A percentile compares a stretch with the other conserved stretches of the same genome.
phyloP scores from a whole-genome alignment of 805 yeast genomes.

The Lachancea lanzarotensis region DNA sequence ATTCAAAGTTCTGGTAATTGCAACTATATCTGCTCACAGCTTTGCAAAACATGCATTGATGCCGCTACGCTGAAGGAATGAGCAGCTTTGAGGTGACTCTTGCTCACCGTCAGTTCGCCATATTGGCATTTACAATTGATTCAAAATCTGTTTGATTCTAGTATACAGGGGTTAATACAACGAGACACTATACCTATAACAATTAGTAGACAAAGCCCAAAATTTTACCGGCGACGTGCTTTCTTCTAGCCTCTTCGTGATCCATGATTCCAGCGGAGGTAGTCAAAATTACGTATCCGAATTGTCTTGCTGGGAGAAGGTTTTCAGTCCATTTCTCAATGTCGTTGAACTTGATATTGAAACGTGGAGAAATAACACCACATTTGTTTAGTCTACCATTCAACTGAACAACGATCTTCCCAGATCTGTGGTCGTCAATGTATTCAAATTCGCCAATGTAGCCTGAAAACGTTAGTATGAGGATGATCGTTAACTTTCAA shows the following conservation, averaged over 20 bases:
- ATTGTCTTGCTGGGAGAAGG: conserved; percentile 98
- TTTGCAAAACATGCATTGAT: too few relatives aligned
- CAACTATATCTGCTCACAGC: too few relatives aligned
- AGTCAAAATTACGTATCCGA: conserved; percentile 95
- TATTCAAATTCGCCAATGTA: conserved; percentile 98
- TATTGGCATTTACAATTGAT: too few relatives aligned
- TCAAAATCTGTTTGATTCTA: not conserved
- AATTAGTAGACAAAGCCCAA: conserved; percentile 91
- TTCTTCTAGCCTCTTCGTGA: conserved; percentile 99
- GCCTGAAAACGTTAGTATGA: conserved; percentile 29
- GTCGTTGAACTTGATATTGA: conserved; percentile 91
- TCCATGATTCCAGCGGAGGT: conserved; percentile 99
- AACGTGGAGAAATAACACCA: conserved; percentile 98
- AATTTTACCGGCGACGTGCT: conserved; percentile 98
- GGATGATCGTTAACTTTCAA: not conserved
- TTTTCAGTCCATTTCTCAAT: conserved; percentile 98
- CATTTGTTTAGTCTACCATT: conserved; percentile 98
- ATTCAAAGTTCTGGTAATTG: too few relatives aligned
- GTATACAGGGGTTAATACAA: not conserved
- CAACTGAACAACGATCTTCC: conserved; percentile 92
- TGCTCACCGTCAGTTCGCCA: too few relatives aligned
- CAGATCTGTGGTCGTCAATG: conserved; percentile 98
- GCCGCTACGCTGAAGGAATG: too few relatives aligned
- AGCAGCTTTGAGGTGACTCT: too few relatives aligned
- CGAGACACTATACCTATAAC: not conserved